A percentile compares a stretch with the other conserved stretches of the same genome.
Evolutionary conservation across 768 basidiomycete species (phyloP).

Genomic region (Brasilioporus rufonigricans): DNA sequence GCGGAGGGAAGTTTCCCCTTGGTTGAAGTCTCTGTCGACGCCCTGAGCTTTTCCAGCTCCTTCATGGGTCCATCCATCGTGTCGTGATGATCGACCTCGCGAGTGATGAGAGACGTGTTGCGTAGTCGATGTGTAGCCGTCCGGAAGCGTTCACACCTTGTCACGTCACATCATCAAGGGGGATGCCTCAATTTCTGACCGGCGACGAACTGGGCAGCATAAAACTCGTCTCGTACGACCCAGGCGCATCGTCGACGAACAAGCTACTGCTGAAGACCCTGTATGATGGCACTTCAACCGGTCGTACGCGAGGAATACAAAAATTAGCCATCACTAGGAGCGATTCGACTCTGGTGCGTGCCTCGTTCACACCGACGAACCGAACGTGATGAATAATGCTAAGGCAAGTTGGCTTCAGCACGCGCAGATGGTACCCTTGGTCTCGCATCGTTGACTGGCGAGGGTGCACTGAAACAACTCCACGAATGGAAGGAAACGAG

Average conservation of each 20-base stretch:
- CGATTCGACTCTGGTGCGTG: conserved; percentile 40
- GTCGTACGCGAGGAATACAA: conserved; percentile 39
- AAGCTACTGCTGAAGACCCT: conserved; percentile 37
- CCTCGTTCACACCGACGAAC: neutral
- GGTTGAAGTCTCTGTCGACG: conserved; percentile 44
- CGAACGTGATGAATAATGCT: conserved; percentile 24
- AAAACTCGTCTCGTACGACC: conserved; percentile 52
- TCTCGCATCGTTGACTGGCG: conserved; percentile 42
- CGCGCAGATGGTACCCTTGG: conserved; percentile 57
- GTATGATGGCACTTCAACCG: conserved; percentile 31
- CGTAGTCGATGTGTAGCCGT: no score
- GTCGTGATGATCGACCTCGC: neutral
- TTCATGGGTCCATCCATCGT: conserved; percentile 73
- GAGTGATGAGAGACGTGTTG: no score
- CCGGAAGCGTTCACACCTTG: conserved; percentile 3
- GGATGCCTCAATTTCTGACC: conserved; percentile 66
- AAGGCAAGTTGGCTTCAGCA: conserved; percentile 66
- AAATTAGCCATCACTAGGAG: conserved; percentile 34
- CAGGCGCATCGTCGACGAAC: conserved; percentile 29
- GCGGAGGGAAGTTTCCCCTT: conserved; percentile 57
- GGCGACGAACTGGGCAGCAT: conserved; percentile 81
- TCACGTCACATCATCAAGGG: conserved; percentile 22
- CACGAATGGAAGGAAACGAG: conserved; percentile 66
- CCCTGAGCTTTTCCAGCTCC: conserved; percentile 77
- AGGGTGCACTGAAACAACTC: conserved; percentile 39